Percentiles rank a stretch among this genome's conserved stretches.
phyloP scores from a whole-genome alignment of 495 filamentous ascomycete genomes.

The Aeminium ludgeri region DNA sequence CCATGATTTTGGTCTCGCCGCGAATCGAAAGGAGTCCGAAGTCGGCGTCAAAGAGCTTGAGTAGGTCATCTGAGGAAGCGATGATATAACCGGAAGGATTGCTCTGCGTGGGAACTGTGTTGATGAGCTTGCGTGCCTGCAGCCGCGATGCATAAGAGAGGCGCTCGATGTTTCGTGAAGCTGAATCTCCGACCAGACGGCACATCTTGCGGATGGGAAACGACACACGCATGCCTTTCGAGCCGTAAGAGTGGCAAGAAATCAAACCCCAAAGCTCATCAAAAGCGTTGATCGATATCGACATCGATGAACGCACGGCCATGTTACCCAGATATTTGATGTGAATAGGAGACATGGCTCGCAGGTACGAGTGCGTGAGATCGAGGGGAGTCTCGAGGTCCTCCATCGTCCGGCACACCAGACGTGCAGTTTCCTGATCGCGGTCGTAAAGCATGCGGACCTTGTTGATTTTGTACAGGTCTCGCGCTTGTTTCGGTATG shows the following conservation, averaged over 20 bases:
- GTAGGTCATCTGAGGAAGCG: conserved; percentile 72
- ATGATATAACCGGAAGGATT: conserved; percentile 89
- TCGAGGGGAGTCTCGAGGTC: conserved; percentile 69
- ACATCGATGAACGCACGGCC: conserved; percentile 83
- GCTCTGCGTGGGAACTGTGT: conserved; percentile 56
- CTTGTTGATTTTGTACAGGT: conserved; percentile 67
- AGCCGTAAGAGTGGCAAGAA: conserved; percentile 68
- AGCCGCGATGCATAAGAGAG: conserved; percentile 73
- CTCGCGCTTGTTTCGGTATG: conserved; percentile 72
- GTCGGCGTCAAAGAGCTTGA: conserved; percentile 77
- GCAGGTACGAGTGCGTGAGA: conserved; percentile 69
- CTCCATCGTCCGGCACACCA: conserved; percentile 63
- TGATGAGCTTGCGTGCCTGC: conserved; percentile 67
- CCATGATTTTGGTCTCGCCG: conserved; percentile 77
- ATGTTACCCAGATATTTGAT: conserved; percentile 84
- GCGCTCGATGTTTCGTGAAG: conserved; percentile 76
- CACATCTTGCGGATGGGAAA: conserved; percentile 93
- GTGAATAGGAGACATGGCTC: conserved; percentile 82
- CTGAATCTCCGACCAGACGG: conserved; percentile 72
- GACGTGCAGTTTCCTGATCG: conserved; percentile 55
- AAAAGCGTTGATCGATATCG: conserved; percentile 79
- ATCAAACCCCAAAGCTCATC: conserved; percentile 80
- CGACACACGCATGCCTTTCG: conserved; percentile 67
- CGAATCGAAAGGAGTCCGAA: conserved; percentile 73
- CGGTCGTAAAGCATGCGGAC: conserved; percentile 64